Conservation (phyloP, 106 monocot species). For the Dendrobium chrysotoxum region DNA sequence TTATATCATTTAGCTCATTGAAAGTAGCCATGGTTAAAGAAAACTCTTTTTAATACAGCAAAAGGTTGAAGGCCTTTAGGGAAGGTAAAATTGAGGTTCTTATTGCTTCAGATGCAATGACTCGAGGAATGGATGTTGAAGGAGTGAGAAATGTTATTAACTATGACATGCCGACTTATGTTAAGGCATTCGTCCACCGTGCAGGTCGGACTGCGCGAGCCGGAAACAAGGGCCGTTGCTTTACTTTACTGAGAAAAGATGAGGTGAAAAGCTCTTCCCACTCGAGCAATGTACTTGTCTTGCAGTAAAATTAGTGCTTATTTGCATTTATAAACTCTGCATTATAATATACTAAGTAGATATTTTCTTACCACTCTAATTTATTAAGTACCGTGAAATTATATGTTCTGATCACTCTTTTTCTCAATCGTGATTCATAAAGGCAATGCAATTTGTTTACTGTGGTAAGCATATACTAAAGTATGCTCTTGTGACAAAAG, state of each 20-base stretch:
- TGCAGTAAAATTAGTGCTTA: conserved; percentile 1
- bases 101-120: conserved; percentile 84
- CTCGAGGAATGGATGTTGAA: conserved; percentile 92
- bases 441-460: background rate
- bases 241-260: conserved; percentile 69
- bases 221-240: conserved; percentile 69
- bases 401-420: background rate
- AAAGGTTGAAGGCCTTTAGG: conserved; percentile 69
- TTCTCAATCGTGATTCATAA: background rate
- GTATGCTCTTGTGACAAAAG: background rate
- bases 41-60: conserved; percentile 33
- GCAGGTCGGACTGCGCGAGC: conserved; percentile 95
- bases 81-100: conserved; percentile 72
- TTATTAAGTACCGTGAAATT: background rate
- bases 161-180: conserved; percentile 80
- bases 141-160: conserved; percentile 85
- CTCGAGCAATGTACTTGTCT: background rate
- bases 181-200: conserved; percentile 86
- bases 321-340: background rate
- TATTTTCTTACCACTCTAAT: background rate
- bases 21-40: background rate
- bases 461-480: background rate
- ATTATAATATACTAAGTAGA: background rate
- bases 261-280: conserved; percentile 39
- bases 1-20: background rate